A percentile compares a stretch with the other conserved stretches of the same genome.
Conservation (phyloP, 108 stramenopile species). For the Conticribra weissflogii region DNA sequence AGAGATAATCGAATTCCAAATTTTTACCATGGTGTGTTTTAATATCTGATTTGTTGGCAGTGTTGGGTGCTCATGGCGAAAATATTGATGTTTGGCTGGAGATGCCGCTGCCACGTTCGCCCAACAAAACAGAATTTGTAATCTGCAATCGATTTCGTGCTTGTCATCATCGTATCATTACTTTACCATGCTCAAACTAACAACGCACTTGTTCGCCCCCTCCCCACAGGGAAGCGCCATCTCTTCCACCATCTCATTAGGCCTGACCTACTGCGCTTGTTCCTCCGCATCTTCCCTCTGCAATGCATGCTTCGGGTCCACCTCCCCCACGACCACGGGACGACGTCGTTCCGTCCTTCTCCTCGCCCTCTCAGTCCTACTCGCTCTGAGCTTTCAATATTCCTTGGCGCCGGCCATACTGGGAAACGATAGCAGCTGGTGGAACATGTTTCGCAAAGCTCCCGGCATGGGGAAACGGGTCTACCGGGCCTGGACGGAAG, state of each 20-base stretch:
- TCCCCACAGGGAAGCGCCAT: slow-evolving; percentile 7
- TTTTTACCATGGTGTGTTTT: too few relatives aligned
- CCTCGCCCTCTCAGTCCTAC: slow-evolving; percentile 56
- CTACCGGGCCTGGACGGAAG: slow-evolving; percentile 65
- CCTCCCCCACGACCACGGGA: slow-evolving; percentile 64
- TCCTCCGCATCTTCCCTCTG: slow-evolving; percentile 63
- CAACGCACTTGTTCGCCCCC: background rate
- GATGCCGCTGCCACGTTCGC: too few relatives aligned
- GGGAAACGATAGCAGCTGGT: slow-evolving; percentile 46
- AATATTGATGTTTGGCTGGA: too few relatives aligned
- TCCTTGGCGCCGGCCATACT: slow-evolving; percentile 71
- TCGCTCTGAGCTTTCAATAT: slow-evolving; percentile 82
- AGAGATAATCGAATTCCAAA: too few relatives aligned
- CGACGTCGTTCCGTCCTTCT: slow-evolving; percentile 82
- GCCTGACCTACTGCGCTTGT: slow-evolving; percentile 70
- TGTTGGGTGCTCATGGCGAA: too few relatives aligned
- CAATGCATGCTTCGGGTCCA: slow-evolving; percentile 68
- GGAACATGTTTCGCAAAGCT: slow-evolving; percentile 59
- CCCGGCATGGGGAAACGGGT: slow-evolving; percentile 65
- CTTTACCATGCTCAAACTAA: too few relatives aligned
- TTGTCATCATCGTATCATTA: too few relatives aligned
- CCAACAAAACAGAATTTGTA: too few relatives aligned
- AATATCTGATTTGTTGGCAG: too few relatives aligned
- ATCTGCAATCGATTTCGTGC: too few relatives aligned
- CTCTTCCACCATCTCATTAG: slow-evolving; percentile 57